Evolutionary conservation across 202 grass and related monocot genomes (phyloP).

Genomic region (Eragrostis tef): DNA sequence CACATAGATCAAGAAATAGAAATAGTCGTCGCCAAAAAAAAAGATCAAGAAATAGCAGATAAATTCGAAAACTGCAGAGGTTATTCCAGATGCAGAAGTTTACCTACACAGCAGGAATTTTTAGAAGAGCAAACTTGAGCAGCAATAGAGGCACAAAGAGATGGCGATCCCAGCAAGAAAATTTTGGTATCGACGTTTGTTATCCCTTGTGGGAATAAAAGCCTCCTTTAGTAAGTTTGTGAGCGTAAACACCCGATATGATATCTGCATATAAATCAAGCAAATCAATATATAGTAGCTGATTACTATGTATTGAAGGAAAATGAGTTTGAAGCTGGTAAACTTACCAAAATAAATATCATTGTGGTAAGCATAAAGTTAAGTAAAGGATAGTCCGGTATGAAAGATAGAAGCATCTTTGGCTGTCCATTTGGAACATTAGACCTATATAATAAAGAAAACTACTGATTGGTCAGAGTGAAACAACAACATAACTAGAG

Average conservation of each 20-base stretch:
- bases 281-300: slow-evolving; percentile 8
- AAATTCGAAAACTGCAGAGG: neutral
- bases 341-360: slow-evolving; percentile 74
- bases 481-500: neutral
- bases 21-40: too few species aligned
- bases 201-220: slow-evolving; percentile 71
- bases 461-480: neutral
- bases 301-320: neutral
- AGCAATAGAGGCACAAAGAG: slow-evolving; percentile 58
- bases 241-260: slow-evolving; percentile 68
- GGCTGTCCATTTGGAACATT: slow-evolving; percentile 83
- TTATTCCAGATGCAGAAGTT: neutral
- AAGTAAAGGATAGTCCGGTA: slow-evolving; percentile 82
- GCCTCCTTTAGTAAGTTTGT: slow-evolving; percentile 59
- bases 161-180: slow-evolving; percentile 61
- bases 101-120: slow-evolving; percentile 63
- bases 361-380: slow-evolving; percentile 90
- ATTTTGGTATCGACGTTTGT: slow-evolving; percentile 72
- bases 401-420: slow-evolving; percentile 87
- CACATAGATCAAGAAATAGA: neutral
- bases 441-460: slow-evolving; percentile 68
- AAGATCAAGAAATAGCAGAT: neutral
- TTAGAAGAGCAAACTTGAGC: slow-evolving; percentile 66
- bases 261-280: slow-evolving; percentile 60
- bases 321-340: neutral